Evolutionary conservation across 768 basidiomycete species (phyloP).

Genomic region (Panaeolus papilionaceus): DNA sequence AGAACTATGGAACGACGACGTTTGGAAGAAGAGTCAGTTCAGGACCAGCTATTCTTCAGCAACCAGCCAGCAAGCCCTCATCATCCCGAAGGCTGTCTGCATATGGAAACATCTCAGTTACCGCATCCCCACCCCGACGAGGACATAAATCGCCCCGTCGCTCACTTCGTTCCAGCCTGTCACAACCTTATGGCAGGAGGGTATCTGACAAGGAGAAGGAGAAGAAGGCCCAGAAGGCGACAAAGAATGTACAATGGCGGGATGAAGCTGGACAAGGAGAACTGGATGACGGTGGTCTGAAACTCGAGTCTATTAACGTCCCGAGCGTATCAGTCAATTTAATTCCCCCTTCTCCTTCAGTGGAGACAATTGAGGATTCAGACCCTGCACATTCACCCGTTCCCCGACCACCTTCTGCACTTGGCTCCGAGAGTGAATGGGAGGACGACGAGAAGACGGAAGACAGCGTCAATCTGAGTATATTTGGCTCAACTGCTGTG

Average conservation of each 20-base stretch:
- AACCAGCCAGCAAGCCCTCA: slow-evolving; percentile 27
- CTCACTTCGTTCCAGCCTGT: slow-evolving; percentile 70
- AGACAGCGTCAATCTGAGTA: slow-evolving; percentile 69
- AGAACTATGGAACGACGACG: slow-evolving; percentile 49
- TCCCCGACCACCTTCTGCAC: slow-evolving; percentile 49
- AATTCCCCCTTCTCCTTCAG: slow-evolving; percentile 50
- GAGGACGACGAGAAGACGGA: slow-evolving; percentile 91
- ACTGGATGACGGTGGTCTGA: slow-evolving; percentile 66
- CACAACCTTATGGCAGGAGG: slow-evolving; percentile 64
- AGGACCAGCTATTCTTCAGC: slow-evolving; percentile 51
- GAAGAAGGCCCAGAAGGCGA: slow-evolving; percentile 57
- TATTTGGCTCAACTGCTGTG: slow-evolving; percentile 50
- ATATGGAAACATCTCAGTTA: slow-evolving; percentile 46
- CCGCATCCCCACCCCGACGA: slow-evolving; percentile 61
- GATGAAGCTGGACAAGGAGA: slow-evolving; percentile 87
- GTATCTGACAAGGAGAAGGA: slow-evolving; percentile 47
- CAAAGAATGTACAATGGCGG: slow-evolving; percentile 86
- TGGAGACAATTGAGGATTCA: slow-evolving; percentile 31
- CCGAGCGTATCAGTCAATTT: slow-evolving; percentile 37
- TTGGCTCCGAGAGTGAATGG: slow-evolving; percentile 86
- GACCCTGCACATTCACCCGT: slow-evolving; percentile 38
- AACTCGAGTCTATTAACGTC: slow-evolving; percentile 34
- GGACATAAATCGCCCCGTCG: slow-evolving; percentile 69
- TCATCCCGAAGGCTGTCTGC: slow-evolving; percentile 47
- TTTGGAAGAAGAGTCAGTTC: slow-evolving; percentile 59